These are phyloP conservation scores for Leccinum arenicola DNA, from an alignment of 768 basidiomycete genomes.

Conservation along the genomic window DNA sequence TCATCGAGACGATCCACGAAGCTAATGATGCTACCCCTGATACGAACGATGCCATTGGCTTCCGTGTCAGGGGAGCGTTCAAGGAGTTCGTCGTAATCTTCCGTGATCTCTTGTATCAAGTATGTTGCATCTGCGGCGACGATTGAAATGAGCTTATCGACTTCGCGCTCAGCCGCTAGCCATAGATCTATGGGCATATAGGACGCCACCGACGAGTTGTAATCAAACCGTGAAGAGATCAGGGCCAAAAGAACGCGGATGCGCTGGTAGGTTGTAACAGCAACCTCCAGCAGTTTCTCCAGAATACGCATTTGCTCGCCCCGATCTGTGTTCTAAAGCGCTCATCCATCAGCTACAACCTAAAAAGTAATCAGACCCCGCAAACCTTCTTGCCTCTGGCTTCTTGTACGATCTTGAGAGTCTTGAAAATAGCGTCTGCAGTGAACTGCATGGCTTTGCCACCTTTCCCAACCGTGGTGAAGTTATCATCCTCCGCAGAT, in stretches of 20 bases:
- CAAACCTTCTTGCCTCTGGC: constrained; percentile 93
- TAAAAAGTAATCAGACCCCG: not conserved
- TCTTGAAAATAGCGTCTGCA: constrained; percentile 87
- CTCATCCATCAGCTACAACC: constrained; percentile 12
- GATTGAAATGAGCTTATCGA: constrained; percentile 83
- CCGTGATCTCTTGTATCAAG: constrained; percentile 79
- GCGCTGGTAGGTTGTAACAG: constrained; percentile 85
- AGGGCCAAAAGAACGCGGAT: constrained; percentile 93
- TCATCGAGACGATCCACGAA: constrained; percentile 96
- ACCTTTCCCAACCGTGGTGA: constrained; percentile 88
- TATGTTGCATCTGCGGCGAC: constrained; percentile 71
- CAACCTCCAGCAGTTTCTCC: constrained; percentile 81
- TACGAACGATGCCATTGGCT: constrained; percentile 70
- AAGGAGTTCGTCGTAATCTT: constrained; percentile 87
- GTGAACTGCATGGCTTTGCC: constrained; percentile 82
- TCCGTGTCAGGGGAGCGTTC: constrained; percentile 80
- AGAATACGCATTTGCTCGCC: constrained; percentile 91
- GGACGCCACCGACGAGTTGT: constrained; percentile 80
- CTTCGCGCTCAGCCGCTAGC: constrained; percentile 81
- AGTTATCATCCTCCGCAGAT: constrained; percentile 53
- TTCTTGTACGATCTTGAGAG: constrained; percentile 86
- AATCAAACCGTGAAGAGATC: constrained; percentile 95
- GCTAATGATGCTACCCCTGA: constrained; percentile 94
- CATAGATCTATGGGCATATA: constrained; percentile 94
- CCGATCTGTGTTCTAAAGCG: constrained; percentile 86